Percentiles rank a stretch among this genome's conserved stretches.
phyloP scores from a whole-genome alignment of 345 rosid species.

The Citropsis articulata region DNA sequence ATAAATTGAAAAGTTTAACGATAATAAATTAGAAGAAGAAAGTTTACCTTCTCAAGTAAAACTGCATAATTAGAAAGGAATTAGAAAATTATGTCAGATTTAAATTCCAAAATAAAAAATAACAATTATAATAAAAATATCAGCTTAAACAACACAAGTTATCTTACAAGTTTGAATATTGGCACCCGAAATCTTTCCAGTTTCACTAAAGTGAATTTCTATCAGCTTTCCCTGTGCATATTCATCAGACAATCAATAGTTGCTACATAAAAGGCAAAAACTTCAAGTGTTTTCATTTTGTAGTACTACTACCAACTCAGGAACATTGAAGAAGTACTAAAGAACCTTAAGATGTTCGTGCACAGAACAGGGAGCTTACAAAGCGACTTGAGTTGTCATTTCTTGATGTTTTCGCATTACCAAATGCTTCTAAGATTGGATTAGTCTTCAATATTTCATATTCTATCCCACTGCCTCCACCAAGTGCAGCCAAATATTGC shows the following conservation, averaged over 20 bases:
- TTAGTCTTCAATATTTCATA: slow-evolving; percentile 95
- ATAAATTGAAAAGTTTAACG: slow-evolving; percentile 11
- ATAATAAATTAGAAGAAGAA: slow-evolving; percentile 14
- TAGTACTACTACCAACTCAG: not conserved
- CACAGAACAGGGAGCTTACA: slow-evolving; percentile 57
- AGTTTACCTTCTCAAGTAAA: slow-evolving; percentile 92
- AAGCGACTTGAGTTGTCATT: slow-evolving; percentile 99
- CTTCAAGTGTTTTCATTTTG: not conserved
- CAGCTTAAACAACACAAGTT: slow-evolving; percentile 7
- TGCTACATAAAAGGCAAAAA: not conserved
- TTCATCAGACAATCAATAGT: slow-evolving; percentile 28
- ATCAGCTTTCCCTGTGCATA: slow-evolving; percentile 85
- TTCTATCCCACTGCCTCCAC: slow-evolving; percentile 99
- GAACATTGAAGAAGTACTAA: not conserved
- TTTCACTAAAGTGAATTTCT: slow-evolving; percentile 93
- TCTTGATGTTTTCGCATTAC: slow-evolving; percentile 94
- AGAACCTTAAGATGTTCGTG: slow-evolving; percentile 1
- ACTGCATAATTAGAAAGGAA: slow-evolving; percentile 47
- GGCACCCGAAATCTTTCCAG: slow-evolving; percentile 99
- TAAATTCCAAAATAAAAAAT: slow-evolving; percentile 11
- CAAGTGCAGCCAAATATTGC: slow-evolving; percentile 99
- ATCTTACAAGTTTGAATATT: slow-evolving; percentile 95
- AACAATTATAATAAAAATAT: slow-evolving; percentile 3
- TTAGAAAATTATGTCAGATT: slow-evolving; percentile 33
- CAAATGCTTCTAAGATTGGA: slow-evolving; percentile 98